Base-by-base conservation (phyloP, 2,329 filamentous ascomycete species). In the Chaetomiaceae sp. region DNA sequence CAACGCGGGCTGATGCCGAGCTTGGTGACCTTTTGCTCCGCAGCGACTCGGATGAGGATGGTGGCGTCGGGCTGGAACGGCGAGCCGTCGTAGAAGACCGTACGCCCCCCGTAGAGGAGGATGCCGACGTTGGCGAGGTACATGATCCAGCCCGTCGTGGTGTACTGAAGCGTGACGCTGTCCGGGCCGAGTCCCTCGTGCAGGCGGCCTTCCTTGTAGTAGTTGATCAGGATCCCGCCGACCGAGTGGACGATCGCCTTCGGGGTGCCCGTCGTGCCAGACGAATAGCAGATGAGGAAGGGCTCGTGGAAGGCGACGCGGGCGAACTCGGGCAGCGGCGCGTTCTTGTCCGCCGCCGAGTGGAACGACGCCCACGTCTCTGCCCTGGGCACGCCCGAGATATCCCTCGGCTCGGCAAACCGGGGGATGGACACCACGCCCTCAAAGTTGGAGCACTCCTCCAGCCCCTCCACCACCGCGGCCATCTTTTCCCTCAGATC, bases 91-190 rank as follows among this genome's bases (percentile, higher is more conserved):
- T 95, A 95, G n/a, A 92, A 73, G 1, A 95, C 69, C 1, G 79
- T 73, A 5, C 81, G 76, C 0, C 76, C 75, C 7, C 88, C 87
- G 34, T 75, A 70, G 1, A 86, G 61, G 7, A 92, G 73, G 4
- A 75, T 73, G 18, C 76, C 73, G 0, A 89, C 73, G 33, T 77
- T 79, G 2, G 75, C 71, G 8, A 90, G 72, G 65, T 92, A 94
- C 89, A 95, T 95, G 69, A 95, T 94, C 89, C 89, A 95, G 0
- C 87, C 86, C 0, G 86, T 90, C 0, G 83, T 86, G 1, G 83
- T 82, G 64, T 78, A 82, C 66, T 82, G 78, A 53, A 82, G 60
- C 1, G 68, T 64, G 1, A 80, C 72, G 38, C 69, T 71, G n/a
- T 69, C 64, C 0, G 71, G 61, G 0, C 58, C 64, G 4, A 69